Evolutionary conservation across 2,329 filamentous ascomycete genomes (phyloP).

Genomic region (Penicillium sp.): DNA sequence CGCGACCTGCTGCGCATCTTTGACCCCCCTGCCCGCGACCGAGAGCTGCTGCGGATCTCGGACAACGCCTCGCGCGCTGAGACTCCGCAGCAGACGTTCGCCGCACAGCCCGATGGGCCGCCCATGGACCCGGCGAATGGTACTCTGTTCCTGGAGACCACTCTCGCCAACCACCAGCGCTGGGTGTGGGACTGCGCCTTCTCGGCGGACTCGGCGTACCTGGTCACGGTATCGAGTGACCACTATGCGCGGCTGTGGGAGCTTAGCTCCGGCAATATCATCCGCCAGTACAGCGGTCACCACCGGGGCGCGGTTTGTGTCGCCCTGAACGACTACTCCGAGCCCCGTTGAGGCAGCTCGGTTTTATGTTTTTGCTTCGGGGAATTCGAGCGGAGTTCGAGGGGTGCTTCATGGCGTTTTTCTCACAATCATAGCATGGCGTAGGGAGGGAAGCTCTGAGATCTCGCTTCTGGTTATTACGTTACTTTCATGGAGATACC

Average conservation of each 20-base stretch:
- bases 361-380: not conserved
- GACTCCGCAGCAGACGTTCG: conserved; percentile 33
- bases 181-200: conserved; percentile 99
- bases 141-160: conserved; percentile 76
- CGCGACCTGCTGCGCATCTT: conserved; percentile 30
- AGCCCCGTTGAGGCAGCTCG: conserved; percentile 36
- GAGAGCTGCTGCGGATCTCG: conserved; percentile 29
- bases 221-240: conserved; percentile 89
- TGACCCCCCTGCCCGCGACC: conserved; percentile 22
- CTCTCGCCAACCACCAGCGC: conserved; percentile 82
- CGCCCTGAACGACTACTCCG: conserved; percentile 78
- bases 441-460: not conserved
- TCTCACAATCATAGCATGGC: conserved; percentile 17
- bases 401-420: not conserved
- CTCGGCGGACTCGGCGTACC: conserved; percentile 85
- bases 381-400: not conserved
- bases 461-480: not conserved
- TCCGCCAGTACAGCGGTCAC: conserved; percentile 92
- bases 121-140: conserved; percentile 46
- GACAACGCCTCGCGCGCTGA: conserved; percentile 26
- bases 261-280: conserved; percentile 78
- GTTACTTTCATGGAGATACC: not conserved
- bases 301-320: conserved; percentile 90
- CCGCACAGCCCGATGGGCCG: conserved; percentile 38
- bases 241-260: conserved; percentile 94